These are phyloP conservation scores for Cyclocybe cylindracea DNA, from an alignment of 768 basidiomycete genomes.

Conservation along the genomic window DNA sequence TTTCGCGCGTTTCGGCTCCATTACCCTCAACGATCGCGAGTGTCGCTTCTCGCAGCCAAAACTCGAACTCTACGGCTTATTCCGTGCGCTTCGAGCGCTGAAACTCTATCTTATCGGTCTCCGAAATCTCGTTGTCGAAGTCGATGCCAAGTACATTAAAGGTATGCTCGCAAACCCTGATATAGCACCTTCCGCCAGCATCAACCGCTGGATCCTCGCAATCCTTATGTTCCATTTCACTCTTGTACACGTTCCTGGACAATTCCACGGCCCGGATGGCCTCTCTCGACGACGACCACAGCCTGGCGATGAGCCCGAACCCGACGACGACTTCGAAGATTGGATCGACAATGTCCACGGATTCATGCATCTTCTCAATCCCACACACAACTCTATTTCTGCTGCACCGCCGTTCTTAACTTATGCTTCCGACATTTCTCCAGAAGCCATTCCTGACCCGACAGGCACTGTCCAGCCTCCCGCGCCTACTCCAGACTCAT, in stretches of 20 bases:
- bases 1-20: slow-evolving; percentile 16
- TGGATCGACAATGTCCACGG: slow-evolving; percentile 18
- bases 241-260: slow-evolving; percentile 10
- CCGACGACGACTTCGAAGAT: slow-evolving; percentile 12
- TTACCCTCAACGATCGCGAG: slow-evolving; percentile 6
- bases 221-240: slow-evolving; percentile 12
- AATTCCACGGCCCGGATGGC: slow-evolving; percentile 11
- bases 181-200: slow-evolving; percentile 3
- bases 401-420: too few relatives aligned
- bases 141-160: slow-evolving; percentile 9
- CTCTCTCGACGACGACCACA: slow-evolving; percentile 10
- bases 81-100: not conserved
- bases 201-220: slow-evolving; percentile 11
- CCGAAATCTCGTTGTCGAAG: slow-evolving; percentile 4
- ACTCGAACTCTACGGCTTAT: slow-evolving; percentile 6
- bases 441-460: too few relatives aligned
- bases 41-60: slow-evolving; percentile 4
- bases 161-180: slow-evolving; percentile 10
- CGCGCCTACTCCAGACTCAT: not conserved
- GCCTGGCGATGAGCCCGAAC: slow-evolving; percentile 4
- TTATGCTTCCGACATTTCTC: too few relatives aligned
- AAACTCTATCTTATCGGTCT: slow-evolving; percentile 1
- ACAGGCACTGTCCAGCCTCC: not conserved
- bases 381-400: not conserved
- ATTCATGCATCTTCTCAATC: slow-evolving; percentile 14